Conservation (phyloP, 305 asterid genomes). For the Lippia alba region DNA sequence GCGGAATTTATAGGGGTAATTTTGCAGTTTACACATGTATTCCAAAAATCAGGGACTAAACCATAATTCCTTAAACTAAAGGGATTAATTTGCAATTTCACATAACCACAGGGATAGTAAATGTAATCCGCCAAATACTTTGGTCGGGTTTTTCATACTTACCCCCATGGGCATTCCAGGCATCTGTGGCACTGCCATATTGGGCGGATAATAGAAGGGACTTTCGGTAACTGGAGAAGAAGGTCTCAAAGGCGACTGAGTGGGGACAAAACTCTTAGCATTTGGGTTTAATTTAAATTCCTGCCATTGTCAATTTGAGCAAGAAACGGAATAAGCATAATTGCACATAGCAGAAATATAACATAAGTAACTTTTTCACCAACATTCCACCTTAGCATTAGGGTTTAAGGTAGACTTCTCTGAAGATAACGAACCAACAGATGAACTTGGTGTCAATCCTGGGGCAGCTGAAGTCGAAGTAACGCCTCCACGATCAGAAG, state of each 20-base stretch:
- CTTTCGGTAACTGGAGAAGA: slow-evolving; percentile 79
- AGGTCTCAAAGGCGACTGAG: slow-evolving; percentile 70
- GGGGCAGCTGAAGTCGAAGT: slow-evolving; percentile 68
- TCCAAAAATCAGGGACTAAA: no score
- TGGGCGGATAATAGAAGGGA: slow-evolving; percentile 84
- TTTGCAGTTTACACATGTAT: no score
- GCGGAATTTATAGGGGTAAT: no score
- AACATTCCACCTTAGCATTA: slow-evolving; percentile 76
- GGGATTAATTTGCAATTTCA: no score
- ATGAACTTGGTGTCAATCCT: slow-evolving; percentile 85
- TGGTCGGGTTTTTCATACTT: slow-evolving; percentile 35
- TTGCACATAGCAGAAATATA: neutral
- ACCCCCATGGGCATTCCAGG: slow-evolving; percentile 93
- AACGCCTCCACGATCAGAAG: slow-evolving; percentile 73
- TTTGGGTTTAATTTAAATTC: slow-evolving; percentile 90
- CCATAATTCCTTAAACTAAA: no score
- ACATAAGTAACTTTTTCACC: neutral
- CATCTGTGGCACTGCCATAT: slow-evolving; percentile 71
- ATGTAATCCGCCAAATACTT: no score
- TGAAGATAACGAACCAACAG: slow-evolving; percentile 81
- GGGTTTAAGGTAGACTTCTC: slow-evolving; percentile 91
- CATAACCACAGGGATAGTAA: no score
- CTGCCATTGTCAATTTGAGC: slow-evolving; percentile 52
- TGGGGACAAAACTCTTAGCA: slow-evolving; percentile 82
- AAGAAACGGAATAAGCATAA: slow-evolving; percentile 26